Percentiles rank a stretch among this genome's conserved stretches.
phyloP scores from a whole-genome alignment of 2,329 filamentous ascomycete species.

The Orbilia brochopaga region DNA sequence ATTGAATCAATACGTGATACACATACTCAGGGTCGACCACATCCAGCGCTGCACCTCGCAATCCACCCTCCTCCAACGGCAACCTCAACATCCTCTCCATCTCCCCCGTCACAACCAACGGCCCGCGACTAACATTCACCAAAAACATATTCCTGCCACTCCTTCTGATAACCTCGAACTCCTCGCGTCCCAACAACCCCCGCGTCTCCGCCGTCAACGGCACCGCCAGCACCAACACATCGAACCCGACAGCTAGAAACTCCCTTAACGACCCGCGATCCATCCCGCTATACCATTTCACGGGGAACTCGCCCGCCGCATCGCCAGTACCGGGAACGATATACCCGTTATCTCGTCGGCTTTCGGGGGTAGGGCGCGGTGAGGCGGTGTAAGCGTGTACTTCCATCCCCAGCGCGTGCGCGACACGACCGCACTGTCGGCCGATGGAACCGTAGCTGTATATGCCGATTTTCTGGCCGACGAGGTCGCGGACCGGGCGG shows the following conservation, averaged over 20 bases:
- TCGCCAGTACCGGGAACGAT: slow-evolving; percentile 71
- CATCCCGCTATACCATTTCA: slow-evolving; percentile 63
- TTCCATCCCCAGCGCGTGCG: slow-evolving; percentile 71
- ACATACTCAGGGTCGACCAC: slow-evolving; percentile 74
- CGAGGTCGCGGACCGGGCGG: slow-evolving; percentile 41
- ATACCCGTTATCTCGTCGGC: slow-evolving; percentile 69
- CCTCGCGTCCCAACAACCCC: slow-evolving; percentile 63
- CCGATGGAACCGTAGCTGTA: slow-evolving; percentile 66
- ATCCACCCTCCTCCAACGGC: slow-evolving; percentile 60
- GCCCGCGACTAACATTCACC: slow-evolving; percentile 73
- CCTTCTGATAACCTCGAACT: slow-evolving; percentile 61
- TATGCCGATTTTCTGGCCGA: slow-evolving; percentile 55
- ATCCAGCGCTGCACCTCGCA: slow-evolving; percentile 74
- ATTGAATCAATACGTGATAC: not conserved
- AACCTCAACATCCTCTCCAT: slow-evolving; percentile 67
- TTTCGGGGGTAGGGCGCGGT: slow-evolving; percentile 70
- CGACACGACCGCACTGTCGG: slow-evolving; percentile 65
- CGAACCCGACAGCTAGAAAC: slow-evolving; percentile 59
- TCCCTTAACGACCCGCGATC: slow-evolving; percentile 56
- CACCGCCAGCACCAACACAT: slow-evolving; percentile 64
- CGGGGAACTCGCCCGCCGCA: slow-evolving; percentile 62
- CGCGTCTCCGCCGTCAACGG: slow-evolving; percentile 63
- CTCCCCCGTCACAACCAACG: slow-evolving; percentile 67
- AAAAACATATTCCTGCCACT: slow-evolving; percentile 65
- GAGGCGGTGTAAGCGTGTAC: slow-evolving; percentile 77